Conservation (phyloP, 371 early-diverging fungal genomes). For the Mycotypha africana region DNA sequence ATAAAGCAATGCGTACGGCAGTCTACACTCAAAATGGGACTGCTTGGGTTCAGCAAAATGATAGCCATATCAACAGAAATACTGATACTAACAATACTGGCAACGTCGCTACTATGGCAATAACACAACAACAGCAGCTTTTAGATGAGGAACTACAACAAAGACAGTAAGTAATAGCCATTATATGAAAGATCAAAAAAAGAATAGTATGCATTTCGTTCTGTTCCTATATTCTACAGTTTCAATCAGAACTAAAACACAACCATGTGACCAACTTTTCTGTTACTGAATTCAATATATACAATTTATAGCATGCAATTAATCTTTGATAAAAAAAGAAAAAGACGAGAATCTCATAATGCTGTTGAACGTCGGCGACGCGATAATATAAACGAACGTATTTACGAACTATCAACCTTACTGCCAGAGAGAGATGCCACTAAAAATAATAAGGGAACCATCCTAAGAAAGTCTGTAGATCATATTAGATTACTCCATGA, state of each 20-base stretch:
- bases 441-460: constrained; percentile 75
- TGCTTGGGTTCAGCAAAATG: too few species aligned
- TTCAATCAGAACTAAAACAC: constrained; percentile 17
- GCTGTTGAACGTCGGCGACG: constrained; percentile 87
- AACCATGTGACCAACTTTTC: neutral
- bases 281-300: too few species aligned
- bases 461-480: constrained; percentile 83
- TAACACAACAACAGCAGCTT: too few species aligned
- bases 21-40: too few species aligned
- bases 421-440: constrained; percentile 45
- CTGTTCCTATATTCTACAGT: neutral
- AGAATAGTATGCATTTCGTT: too few species aligned
- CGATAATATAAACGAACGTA: constrained; percentile 95
- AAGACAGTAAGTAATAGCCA: constrained; percentile 30
- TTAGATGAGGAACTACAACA: constrained; percentile 26
- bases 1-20: too few species aligned
- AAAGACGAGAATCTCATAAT: constrained; percentile 35
- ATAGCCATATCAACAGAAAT: too few species aligned
- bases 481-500: constrained; percentile 72
- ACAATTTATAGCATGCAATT: constrained; percentile 19
- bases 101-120: too few species aligned
- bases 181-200: too few species aligned
- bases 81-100: too few species aligned
- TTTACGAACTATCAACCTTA: constrained; percentile 49
- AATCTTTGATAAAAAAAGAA: constrained; percentile 29